Percentiles rank a stretch among this genome's conserved stretches.
These are phyloP conservation scores for Clonostachys rosea DNA, from an alignment of 2,329 filamentous ascomycete genomes.

Conservation along the genomic window DNA sequence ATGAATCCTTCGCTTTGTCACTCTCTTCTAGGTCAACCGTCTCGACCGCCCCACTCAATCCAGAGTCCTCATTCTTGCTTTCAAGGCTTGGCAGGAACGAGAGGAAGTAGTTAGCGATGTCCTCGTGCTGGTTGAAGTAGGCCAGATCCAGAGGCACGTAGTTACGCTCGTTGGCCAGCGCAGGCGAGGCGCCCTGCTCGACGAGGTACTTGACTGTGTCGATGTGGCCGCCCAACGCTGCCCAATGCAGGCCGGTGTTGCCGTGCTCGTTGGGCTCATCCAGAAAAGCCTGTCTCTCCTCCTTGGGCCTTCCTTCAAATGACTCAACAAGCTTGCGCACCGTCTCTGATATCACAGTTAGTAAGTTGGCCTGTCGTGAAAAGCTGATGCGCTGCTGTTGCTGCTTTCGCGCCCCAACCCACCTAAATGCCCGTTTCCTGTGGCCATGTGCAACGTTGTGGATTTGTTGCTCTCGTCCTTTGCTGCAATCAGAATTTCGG, in stretches of 20 bases:
- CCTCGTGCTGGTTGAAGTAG: constrained; percentile 62
- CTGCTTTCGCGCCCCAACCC: constrained; percentile 15
- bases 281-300: constrained; percentile 47
- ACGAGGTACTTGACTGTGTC: constrained; percentile 74
- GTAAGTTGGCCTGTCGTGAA: not conserved
- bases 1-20: no score
- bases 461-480: constrained; percentile 72
- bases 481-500: constrained; percentile 65
- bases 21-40: constrained; percentile 25
- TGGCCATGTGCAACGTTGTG: constrained; percentile 86
- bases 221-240: constrained; percentile 83
- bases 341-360: constrained; percentile 25
- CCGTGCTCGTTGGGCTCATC: constrained; percentile 74
- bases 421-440: constrained; percentile 85
- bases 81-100: constrained; percentile 42
- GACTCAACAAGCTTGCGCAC: constrained; percentile 36
- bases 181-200: constrained; percentile 70
- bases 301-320: constrained; percentile 31
- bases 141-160: constrained; percentile 76
- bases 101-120: constrained; percentile 59
- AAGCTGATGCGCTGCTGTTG: no score
- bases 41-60: constrained; percentile 30
- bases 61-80: constrained; percentile 37
- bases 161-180: constrained; percentile 75
- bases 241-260: constrained; percentile 94